phyloP scores from a whole-genome alignment of 1,139 yeast genomes.

The Suhomyces kunorum region DNA sequence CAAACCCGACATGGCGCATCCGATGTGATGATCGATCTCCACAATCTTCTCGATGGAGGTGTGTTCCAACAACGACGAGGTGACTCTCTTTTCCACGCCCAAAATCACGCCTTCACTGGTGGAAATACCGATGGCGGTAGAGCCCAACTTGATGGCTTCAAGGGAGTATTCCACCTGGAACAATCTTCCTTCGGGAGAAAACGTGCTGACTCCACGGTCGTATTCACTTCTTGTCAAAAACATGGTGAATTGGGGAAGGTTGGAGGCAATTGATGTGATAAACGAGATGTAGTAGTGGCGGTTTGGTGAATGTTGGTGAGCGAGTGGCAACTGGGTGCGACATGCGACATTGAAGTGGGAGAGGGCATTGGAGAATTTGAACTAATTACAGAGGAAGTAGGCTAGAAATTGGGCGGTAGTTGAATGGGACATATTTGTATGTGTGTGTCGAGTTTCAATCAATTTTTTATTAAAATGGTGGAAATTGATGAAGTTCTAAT shows the following conservation, averaged over 20 bases:
- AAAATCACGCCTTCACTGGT: conserved; percentile 96
- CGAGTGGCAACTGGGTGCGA: conserved; percentile 10
- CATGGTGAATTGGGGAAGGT: conserved; percentile 44
- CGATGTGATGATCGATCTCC: conserved; percentile 91
- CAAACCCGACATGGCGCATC: conserved; percentile 98
- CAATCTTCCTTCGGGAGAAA: conserved; percentile 97
- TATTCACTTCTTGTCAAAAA: conserved; percentile 98
- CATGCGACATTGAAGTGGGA: background rate
- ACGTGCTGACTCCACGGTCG: conserved; percentile 97
- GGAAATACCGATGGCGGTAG: conserved; percentile 96
- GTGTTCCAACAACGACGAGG: conserved; percentile 86
- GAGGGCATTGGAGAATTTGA: background rate
- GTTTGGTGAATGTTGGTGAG: conserved; percentile 6
- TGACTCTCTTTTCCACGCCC: conserved; percentile 96
- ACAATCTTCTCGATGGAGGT: conserved; percentile 94
- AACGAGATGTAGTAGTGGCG: conserved; percentile 1
- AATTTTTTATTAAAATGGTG: no score
- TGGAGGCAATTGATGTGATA: background rate
- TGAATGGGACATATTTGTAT: no score
- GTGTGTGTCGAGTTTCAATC: no score
- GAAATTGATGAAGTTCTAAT: no score
- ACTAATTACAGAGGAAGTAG: no score
- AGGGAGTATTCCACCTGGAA: conserved; percentile 98
- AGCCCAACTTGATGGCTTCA: conserved; percentile 95
- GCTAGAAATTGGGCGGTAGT: no score